These are phyloP conservation scores for Candida pseudoviswanathii DNA, from an alignment of 1,139 yeast genomes.

Conservation along the genomic window DNA sequence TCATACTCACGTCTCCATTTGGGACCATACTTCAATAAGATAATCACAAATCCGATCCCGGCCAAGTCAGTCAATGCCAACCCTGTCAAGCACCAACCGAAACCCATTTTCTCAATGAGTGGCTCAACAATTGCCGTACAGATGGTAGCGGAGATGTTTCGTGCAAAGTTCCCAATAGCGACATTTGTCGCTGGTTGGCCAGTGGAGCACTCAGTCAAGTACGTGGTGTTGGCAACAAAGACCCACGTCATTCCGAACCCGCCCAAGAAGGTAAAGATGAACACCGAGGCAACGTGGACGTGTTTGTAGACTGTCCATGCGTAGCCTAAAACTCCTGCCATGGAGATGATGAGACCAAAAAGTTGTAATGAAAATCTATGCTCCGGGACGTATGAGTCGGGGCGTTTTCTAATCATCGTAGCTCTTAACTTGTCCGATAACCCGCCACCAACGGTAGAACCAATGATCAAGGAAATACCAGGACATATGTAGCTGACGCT, in stretches of 20 bases:
- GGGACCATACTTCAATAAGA: slow-evolving; percentile 29
- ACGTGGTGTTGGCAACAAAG: slow-evolving; percentile 58
- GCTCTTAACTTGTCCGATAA: slow-evolving; percentile 45
- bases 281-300: slow-evolving; percentile 45
- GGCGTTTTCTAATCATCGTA: slow-evolving; percentile 25
- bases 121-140: slow-evolving; percentile 50
- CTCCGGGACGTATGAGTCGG: slow-evolving; percentile 43
- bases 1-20: slow-evolving; percentile 26
- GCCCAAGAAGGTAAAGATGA: slow-evolving; percentile 45
- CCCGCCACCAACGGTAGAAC: slow-evolving; percentile 55
- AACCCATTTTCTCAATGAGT: slow-evolving; percentile 47
- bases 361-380: slow-evolving; percentile 48
- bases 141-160: slow-evolving; percentile 59
- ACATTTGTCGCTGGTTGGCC: slow-evolving; percentile 58
- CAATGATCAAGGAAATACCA: slow-evolving; percentile 50
- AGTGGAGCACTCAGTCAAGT: slow-evolving; percentile 54
- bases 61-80: slow-evolving; percentile 45
- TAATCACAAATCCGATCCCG: slow-evolving; percentile 28
- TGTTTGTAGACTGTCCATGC: slow-evolving; percentile 55
- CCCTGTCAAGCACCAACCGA: slow-evolving; percentile 64
- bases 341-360: slow-evolving; percentile 46
- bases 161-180: slow-evolving; percentile 56
- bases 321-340: slow-evolving; percentile 52
- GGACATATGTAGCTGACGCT: slow-evolving; percentile 58
- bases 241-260: slow-evolving; percentile 66